Evolutionary conservation across 2,329 filamentous ascomycete species (phyloP), one percentile per base, ranked within the genome.

Genomic region (Colletotrichum tropicale): DNA sequence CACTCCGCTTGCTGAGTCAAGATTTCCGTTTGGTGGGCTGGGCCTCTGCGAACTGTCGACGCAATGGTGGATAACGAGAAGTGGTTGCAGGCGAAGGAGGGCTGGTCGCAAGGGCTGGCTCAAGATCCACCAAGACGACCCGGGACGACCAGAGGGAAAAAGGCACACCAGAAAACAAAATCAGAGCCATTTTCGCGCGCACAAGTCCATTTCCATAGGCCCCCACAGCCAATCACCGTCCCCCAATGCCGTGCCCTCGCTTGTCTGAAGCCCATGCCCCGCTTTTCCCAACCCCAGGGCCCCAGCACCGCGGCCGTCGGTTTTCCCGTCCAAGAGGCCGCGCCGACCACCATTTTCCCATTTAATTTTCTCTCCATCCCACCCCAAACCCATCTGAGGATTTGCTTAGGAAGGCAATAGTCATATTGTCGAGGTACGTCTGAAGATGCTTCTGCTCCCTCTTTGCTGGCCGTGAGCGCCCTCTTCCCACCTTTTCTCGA

Each of bases 351-450:
- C 58, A 34, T 34, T 43, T 30, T 73, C 56, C 62, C 58, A 30
- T 76, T 76, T 78, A 78, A 77, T 82, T 78, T 80, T 78, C 75
- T 78, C 77, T 79, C 77, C 77, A 76, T 78, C 81, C 81, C 80
- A 79, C 81, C 28, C 79, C 71, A 79, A 82, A 76, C 75, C 84
- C 87, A 89, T 90, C 88, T 89, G 86, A 89, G 86, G 85, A 88
- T 88, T 82, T 91, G 89, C 89, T 91, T 90, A 91, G 89, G 89
- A 91, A 88, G 89, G 89, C 89, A 91, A 87, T 89, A 86, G 81
- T 80, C 74, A 83, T 88, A 89, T 90, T 91, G 89, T 91, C 89
- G 89, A 91, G 89, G 89, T 91, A 91, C 81, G 89, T 91, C 87
- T 88, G 84, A 86, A 85, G 87, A 89, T 89, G 87, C 84, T 87